Evolutionary conservation across 176 grass and related monocot genomes (phyloP).

Genomic region (Oryza coarctata): DNA sequence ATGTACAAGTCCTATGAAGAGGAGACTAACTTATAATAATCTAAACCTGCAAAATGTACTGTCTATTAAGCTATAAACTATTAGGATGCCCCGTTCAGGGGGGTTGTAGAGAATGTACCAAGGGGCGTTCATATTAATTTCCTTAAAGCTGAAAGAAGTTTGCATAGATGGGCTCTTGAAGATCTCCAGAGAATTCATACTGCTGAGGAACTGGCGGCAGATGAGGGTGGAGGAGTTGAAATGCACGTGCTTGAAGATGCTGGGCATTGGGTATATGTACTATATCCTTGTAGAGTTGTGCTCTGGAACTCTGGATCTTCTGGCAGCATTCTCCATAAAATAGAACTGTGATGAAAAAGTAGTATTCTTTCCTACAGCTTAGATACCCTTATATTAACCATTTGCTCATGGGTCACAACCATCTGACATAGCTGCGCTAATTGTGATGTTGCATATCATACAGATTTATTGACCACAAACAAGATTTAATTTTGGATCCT

Average conservation of each 20-base stretch:
- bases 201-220: constrained; percentile 73
- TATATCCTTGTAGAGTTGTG: not conserved
- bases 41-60: not conserved
- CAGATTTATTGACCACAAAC: not conserved
- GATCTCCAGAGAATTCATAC: constrained; percentile 86
- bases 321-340: not conserved
- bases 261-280: constrained; percentile 79
- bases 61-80: not conserved
- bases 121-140: constrained; percentile 89
- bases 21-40: constrained; percentile 67
- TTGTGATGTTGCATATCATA: not conserved
- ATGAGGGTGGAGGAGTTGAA: constrained; percentile 87
- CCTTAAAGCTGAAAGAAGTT: constrained; percentile 96
- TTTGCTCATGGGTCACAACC: not conserved
- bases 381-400: not conserved
- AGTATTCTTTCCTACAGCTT: not conserved
- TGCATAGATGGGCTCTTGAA: constrained; percentile 99
- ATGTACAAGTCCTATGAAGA: constrained; percentile 97
- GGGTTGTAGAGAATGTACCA: constrained; percentile 86
- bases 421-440: not conserved
- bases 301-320: not conserved
- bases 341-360: not conserved
- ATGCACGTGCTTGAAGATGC: constrained; percentile 98
- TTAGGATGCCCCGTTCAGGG: constrained; percentile 42
- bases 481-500: not conserved